Conservation (phyloP, 495 filamentous ascomycete species). For the Alectoria sarmentosa region DNA sequence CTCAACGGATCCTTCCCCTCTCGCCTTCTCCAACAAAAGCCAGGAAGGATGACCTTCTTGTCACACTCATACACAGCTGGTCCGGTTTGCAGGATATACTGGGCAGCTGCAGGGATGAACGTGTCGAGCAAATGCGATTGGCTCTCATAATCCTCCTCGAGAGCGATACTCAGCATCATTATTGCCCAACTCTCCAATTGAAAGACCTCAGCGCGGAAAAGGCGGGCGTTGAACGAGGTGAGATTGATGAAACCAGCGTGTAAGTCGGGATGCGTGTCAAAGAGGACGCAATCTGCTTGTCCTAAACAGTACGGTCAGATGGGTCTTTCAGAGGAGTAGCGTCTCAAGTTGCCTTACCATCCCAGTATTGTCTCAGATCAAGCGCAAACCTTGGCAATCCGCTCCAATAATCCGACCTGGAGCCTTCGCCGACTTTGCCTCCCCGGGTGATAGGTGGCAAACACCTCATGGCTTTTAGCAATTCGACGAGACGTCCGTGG, state of each 20-base stretch:
- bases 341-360: neutral
- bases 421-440: neutral
- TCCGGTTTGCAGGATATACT: neutral
- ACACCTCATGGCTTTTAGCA: neutral
- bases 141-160: neutral
- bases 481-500: neutral
- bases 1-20: neutral
- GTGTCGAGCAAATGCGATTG: neutral
- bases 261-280: neutral
- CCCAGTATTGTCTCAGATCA: neutral
- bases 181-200: neutral
- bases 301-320: neutral
- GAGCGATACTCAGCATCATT: neutral
- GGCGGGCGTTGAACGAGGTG: neutral
- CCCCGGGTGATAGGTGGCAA: neutral
- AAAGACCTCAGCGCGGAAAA: neutral
- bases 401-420: neutral
- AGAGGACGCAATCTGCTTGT: neutral
- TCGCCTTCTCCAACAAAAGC: neutral
- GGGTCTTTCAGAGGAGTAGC: neutral
- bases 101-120: neutral
- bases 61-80: neutral
- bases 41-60: neutral
- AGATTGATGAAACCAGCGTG: neutral
- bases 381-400: neutral